Evolutionary conservation across 129 eudicot species (phyloP).

Genomic region (sunflower (Helianthus annuus)): HanXRQr2.0-SUNRISE NC_035446.2:65670999-65671498

Average conservation of each 20-base stretch:
- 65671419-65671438: not conserved
- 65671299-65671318: conserved; percentile 22
- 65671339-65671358: conserved; percentile 27
- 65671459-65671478: not conserved
- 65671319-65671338: conserved; percentile 23
- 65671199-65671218: conserved; percentile 95
- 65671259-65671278: not conserved
- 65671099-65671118: conserved; percentile 88
- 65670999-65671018: conserved; percentile 83
- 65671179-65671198: conserved; percentile 95
- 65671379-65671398: conserved; percentile 47
- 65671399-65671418: not conserved
- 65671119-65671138: conserved; percentile 80
- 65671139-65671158: conserved; percentile 81
- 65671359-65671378: conserved; percentile 73
- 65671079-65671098: conserved; percentile 85
- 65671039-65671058: conserved; percentile 86
- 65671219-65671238: conserved; percentile 2
- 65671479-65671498: not conserved
- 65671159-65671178: conserved; percentile 78
- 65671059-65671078: conserved; percentile 66
- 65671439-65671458: not conserved
- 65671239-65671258: not conserved
- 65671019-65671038: conserved; percentile 70
- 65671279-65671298: not conserved